Conservation (phyloP, 352 stramenopile genomes). For the Globisporangium abappressorium region DNA sequence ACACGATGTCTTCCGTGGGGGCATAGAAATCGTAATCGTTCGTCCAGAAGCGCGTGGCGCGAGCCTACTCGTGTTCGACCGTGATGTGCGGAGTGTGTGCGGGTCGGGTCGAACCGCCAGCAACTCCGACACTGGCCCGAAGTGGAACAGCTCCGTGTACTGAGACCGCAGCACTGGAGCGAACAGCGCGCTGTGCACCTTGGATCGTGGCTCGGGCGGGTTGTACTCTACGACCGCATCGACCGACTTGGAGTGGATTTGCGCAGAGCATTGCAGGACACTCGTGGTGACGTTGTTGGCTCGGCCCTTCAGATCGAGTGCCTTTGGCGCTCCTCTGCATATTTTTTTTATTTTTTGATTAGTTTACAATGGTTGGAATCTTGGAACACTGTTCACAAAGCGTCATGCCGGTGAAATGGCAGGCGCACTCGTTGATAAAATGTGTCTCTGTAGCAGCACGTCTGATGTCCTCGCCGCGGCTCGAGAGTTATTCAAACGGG, state of each 20-base stretch:
- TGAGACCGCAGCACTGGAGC: constrained; percentile 68
- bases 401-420: too few species aligned
- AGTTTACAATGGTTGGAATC: too few species aligned
- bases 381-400: too few species aligned
- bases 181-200: constrained; percentile 29
- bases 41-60: constrained; percentile 84
- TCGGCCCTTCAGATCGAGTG: constrained; percentile 41
- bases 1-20: constrained; percentile 58
- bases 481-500: too few species aligned
- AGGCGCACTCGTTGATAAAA: too few species aligned
- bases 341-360: too few species aligned
- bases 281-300: constrained; percentile 34
- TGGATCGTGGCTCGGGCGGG: constrained; percentile 48
- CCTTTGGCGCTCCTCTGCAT: constrained; percentile 58
- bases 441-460: too few species aligned
- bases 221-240: constrained; percentile 82
- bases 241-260: constrained; percentile 61
- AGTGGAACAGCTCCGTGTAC: constrained; percentile 84
- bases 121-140: constrained; percentile 55
- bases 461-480: too few species aligned
- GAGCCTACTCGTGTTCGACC: constrained; percentile 71
- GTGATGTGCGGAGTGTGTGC: constrained; percentile 51
- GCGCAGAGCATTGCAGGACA: constrained; percentile 75
- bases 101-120: constrained; percentile 73
- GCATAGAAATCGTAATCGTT: constrained; percentile 85